phyloP scores from a whole-genome alignment of 768 basidiomycete genomes.

The Leccinum disarticulatum region DNA sequence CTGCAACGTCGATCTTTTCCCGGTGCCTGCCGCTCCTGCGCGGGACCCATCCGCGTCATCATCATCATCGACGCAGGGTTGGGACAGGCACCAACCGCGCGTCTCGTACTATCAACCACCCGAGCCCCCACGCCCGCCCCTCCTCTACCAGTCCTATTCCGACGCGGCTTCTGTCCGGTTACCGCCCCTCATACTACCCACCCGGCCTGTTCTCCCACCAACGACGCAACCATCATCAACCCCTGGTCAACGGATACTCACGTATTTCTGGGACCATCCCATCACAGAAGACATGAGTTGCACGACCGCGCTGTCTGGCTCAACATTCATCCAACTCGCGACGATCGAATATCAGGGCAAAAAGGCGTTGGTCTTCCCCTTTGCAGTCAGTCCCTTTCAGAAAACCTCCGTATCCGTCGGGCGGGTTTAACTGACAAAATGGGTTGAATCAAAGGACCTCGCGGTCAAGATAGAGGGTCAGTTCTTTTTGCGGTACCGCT shows the following conservation, averaged over 20 bases:
- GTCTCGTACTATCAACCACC: slow-evolving; percentile 3
- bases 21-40: slow-evolving; percentile 39
- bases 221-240: slow-evolving; percentile 10
- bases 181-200: slow-evolving; percentile 23
- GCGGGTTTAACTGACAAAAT: no score
- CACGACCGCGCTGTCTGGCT: slow-evolving; percentile 58
- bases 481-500: slow-evolving; percentile 70
- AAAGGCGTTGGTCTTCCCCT: slow-evolving; percentile 59
- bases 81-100: slow-evolving; percentile 16
- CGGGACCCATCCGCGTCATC: slow-evolving; percentile 4
- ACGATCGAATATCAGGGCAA: slow-evolving; percentile 53
- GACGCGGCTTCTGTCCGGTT: slow-evolving; percentile 19
- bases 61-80: slow-evolving; percentile 3
- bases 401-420: no score
- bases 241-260: slow-evolving; percentile 39
- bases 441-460: slow-evolving; percentile 50
- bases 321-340: slow-evolving; percentile 58
- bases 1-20: slow-evolving; percentile 78
- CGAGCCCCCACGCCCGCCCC: slow-evolving; percentile 11
- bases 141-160: slow-evolving; percentile 14
- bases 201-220: slow-evolving; percentile 6
- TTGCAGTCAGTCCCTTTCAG: slow-evolving; percentile 43
- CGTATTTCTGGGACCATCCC: slow-evolving; percentile 40
- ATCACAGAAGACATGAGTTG: slow-evolving; percentile 44
- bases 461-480: slow-evolving; percentile 66